A percentile compares a stretch with the other conserved stretches of the same genome.
phyloP scores from a whole-genome alignment of 2,329 filamentous ascomycete species.

The Zalaria sp. region DNA sequence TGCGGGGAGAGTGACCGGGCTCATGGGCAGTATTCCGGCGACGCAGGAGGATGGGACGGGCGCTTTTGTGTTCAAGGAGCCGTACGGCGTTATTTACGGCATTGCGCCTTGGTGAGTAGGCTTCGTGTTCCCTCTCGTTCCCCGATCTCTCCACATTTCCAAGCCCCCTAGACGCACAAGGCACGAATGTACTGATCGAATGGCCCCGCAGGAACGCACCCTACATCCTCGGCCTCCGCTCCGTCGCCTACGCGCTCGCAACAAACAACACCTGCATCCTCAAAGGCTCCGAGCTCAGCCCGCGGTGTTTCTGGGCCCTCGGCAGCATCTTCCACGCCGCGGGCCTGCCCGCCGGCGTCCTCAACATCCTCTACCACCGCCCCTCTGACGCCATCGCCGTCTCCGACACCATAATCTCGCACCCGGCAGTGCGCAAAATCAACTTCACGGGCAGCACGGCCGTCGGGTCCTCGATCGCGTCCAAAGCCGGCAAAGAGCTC shows the following conservation, averaged over 20 bases:
- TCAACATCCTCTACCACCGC: constrained; percentile 40
- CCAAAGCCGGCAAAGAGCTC: constrained; percentile 20
- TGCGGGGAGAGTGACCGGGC: constrained; percentile 14
- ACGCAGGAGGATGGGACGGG: constrained; percentile 15
- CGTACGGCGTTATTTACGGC: constrained; percentile 52
- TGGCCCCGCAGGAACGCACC: constrained; percentile 13
- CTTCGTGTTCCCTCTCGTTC: not conserved
- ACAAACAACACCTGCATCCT: constrained; percentile 31
- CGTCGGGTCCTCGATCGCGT: constrained; percentile 13
- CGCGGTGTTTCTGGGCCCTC: constrained; percentile 21
- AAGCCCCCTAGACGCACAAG: too few relatives aligned
- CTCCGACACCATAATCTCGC: constrained; percentile 22
- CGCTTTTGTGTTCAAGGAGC: constrained; percentile 34
- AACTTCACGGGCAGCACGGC: constrained; percentile 18
- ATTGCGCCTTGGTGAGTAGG: constrained; percentile 41
- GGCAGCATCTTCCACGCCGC: constrained; percentile 25
- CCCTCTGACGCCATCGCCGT: constrained; percentile 44
- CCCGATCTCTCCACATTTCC: too few relatives aligned
- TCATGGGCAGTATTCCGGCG: constrained; percentile 13
- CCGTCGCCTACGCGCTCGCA: constrained; percentile 32
- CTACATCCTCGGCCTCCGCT: constrained; percentile 21
- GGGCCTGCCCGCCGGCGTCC: constrained; percentile 30
- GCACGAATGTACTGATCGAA: not conserved
- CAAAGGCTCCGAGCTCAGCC: constrained; percentile 32
- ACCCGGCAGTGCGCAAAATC: constrained; percentile 17